A percentile compares a stretch with the other conserved stretches of the same genome.
Conservation (phyloP, 2,329 filamentous ascomycete genomes). For the Aureobasidium zeae region DNA sequence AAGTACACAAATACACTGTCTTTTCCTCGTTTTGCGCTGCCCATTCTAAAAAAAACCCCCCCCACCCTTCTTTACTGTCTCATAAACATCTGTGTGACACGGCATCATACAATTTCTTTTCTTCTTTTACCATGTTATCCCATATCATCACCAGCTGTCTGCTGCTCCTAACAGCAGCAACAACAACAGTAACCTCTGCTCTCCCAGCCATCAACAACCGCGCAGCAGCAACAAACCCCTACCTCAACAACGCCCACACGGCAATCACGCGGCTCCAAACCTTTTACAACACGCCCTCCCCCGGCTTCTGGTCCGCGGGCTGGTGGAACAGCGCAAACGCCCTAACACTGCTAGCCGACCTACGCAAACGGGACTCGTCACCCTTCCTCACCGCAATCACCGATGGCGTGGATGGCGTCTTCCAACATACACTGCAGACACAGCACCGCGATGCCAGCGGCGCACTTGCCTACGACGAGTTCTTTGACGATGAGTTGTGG, state of each 20-base stretch:
- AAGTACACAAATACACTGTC: too few relatives aligned
- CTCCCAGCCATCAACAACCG: background rate
- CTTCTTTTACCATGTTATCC: background rate
- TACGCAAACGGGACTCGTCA: constrained; percentile 12
- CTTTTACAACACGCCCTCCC: constrained; percentile 14
- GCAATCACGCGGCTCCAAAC: constrained; percentile 14
- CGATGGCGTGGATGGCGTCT: constrained; percentile 13
- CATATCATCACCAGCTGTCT: background rate
- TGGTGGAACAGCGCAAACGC: constrained; percentile 18
- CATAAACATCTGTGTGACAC: background rate
- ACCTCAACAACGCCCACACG: constrained; percentile 9
- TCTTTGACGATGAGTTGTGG: constrained; percentile 47
- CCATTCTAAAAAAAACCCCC: too few relatives aligned
- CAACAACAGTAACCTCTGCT: constrained; percentile 6
- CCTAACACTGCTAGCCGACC: constrained; percentile 16
- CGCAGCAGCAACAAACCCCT: constrained; percentile 3
- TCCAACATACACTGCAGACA: constrained; percentile 1
- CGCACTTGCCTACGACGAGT: constrained; percentile 24
- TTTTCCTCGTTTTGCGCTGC: too few relatives aligned
- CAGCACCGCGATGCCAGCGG: constrained; percentile 8
- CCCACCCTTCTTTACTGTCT: too few relatives aligned
- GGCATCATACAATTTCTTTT: background rate
- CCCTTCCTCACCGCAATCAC: constrained; percentile 12
- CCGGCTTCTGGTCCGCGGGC: constrained; percentile 10
- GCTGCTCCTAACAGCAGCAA: constrained; percentile 14